phyloP scores from a whole-genome alignment of 2,329 filamentous ascomycete genomes.

The Verticillium alfalfae region DNA sequence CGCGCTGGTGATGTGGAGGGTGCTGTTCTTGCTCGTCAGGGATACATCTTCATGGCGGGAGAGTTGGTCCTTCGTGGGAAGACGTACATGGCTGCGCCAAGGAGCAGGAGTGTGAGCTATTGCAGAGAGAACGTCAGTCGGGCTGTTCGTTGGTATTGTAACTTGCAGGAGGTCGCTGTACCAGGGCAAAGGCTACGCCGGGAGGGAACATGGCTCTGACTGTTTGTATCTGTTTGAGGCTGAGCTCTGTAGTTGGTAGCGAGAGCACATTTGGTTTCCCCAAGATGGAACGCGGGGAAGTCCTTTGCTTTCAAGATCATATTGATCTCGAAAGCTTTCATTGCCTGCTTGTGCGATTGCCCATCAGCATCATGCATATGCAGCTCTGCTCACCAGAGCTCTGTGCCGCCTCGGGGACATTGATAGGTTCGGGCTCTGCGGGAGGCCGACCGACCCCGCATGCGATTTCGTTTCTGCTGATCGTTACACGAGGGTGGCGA shows the following conservation, averaged over 20 bases:
- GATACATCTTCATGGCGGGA: background rate
- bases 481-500: background rate
- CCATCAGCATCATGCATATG: background rate
- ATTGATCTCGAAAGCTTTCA: background rate
- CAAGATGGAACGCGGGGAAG: background rate
- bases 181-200: background rate
- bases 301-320: background rate
- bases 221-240: no score
- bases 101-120: slow-evolving; percentile 15
- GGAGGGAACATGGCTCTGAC: background rate
- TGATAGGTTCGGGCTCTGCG: background rate
- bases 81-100: slow-evolving; percentile 15
- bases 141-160: background rate
- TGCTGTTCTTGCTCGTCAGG: slow-evolving; percentile 16
- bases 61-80: background rate
- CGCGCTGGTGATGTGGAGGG: slow-evolving; percentile 29
- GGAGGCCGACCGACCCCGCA: background rate
- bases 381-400: background rate
- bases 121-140: background rate
- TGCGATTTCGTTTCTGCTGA: background rate
- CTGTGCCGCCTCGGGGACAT: background rate
- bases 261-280: no score
- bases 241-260: background rate
- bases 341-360: background rate
- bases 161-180: background rate